Conservation (phyloP, 192 early-diverging fungal genomes). For the Entomortierella beljakovae region DNA sequence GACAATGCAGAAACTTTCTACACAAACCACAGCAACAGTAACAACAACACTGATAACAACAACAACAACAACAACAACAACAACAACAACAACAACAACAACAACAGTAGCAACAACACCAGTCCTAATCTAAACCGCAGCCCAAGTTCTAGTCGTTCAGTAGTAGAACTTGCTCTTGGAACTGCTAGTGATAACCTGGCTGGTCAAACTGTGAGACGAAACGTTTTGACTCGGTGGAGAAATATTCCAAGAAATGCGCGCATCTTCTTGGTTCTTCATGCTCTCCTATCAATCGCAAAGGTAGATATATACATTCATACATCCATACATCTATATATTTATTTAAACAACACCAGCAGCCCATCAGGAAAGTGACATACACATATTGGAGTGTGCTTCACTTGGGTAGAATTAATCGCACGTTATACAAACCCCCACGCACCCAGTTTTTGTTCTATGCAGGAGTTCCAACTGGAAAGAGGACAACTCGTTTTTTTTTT, state of each 20-base stretch:
- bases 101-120: background rate
- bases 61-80: background rate
- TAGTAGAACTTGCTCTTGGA: slow-evolving; percentile 33
- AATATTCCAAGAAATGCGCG: slow-evolving; percentile 56
- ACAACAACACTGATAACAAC: background rate
- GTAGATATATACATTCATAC: slow-evolving; percentile 11
- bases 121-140: no score
- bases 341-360: no score
- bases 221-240: slow-evolving; percentile 55
- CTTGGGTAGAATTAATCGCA: no score
- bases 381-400: no score
- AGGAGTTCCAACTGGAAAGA: no score
- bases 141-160: no score
- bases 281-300: slow-evolving; percentile 46
- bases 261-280: slow-evolving; percentile 44
- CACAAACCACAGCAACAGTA: background rate
- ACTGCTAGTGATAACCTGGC: slow-evolving; percentile 31
- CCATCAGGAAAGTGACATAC: no score
- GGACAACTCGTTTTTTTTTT: no score
- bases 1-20: no score
- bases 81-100: background rate
- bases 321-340: no score
- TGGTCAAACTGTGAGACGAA: slow-evolving; percentile 55
- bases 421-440: no score
- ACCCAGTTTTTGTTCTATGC: no score